phyloP scores from a whole-genome alignment of 139 green algal species.

The Ettlia oleoabundans region DNA sequence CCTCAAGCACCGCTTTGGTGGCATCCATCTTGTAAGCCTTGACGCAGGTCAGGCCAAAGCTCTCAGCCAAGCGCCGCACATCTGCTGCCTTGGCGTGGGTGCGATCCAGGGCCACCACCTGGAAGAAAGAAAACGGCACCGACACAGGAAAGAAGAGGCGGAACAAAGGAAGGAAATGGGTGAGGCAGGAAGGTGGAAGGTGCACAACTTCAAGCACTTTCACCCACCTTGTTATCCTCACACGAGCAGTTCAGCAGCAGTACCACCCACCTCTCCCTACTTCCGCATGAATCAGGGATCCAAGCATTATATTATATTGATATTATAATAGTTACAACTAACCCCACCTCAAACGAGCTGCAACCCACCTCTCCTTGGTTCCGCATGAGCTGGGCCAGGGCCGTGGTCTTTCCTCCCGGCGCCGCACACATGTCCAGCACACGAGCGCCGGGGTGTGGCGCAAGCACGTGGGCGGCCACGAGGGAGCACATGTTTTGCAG shows the following conservation, averaged over 20 bases:
- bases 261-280: no score
- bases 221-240: no score
- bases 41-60: conserved; percentile 76
- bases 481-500: conserved; percentile 89
- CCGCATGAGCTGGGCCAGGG: conserved; percentile 86
- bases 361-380: conserved; percentile 55
- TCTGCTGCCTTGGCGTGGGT: conserved; percentile 79
- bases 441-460: conserved; percentile 38
- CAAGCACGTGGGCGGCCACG: conserved; percentile 57
- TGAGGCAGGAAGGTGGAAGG: no score
- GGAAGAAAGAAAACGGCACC: not conserved
- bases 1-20: conserved; percentile 43
- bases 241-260: no score
- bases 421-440: conserved; percentile 91
- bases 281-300: no score
- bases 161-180: no score
- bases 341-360: not conserved
- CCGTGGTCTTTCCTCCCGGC: conserved; percentile 91
- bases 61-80: conserved; percentile 61
- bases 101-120: conserved; percentile 84
- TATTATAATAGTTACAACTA: no score
- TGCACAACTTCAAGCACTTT: no score
- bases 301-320: no score
- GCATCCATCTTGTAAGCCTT: conserved; percentile 80
- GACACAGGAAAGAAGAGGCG: no score